Conservation (phyloP, 2,329 filamentous ascomycete genomes). For the Aspergillus sp. region DNA sequence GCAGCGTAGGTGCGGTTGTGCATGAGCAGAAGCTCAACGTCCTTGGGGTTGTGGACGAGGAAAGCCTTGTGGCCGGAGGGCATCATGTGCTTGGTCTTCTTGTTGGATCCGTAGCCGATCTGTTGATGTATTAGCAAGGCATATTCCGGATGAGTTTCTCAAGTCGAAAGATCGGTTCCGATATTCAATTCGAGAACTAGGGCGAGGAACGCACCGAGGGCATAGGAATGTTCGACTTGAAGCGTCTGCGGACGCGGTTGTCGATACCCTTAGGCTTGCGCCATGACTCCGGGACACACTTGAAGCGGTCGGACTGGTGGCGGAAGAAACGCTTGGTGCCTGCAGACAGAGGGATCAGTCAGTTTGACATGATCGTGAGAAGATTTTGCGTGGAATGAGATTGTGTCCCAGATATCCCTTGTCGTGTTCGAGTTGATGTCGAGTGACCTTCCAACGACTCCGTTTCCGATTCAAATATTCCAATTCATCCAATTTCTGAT, state of each 20-base stretch:
- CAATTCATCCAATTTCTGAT: not conserved
- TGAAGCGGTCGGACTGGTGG: slow-evolving; percentile 98
- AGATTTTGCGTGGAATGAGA: not conserved
- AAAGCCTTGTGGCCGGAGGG: slow-evolving; percentile 99
- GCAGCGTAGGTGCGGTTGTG: slow-evolving; percentile 99
- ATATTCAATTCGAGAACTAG: not conserved
- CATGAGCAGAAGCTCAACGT: slow-evolving; percentile 98
- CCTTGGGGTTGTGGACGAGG: slow-evolving; percentile 95
- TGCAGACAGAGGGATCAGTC: slow-evolving; percentile 44
- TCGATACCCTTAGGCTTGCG: slow-evolving; percentile 99
- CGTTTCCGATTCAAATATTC: not conserved
- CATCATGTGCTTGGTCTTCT: slow-evolving; percentile 99
- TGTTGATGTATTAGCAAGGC: slow-evolving; percentile 45
- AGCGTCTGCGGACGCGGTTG: slow-evolving; percentile 94
- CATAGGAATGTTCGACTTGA: slow-evolving; percentile 95
- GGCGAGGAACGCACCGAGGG: slow-evolving; percentile 77
- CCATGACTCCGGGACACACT: slow-evolving; percentile 87
- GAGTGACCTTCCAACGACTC: not conserved
- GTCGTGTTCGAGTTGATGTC: not conserved
- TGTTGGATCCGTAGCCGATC: slow-evolving; percentile 99
- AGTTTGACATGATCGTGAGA: slow-evolving; percentile 8
- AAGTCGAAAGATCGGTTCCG: not conserved
- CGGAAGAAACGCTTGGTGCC: slow-evolving; percentile 94
- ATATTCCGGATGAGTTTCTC: not conserved
- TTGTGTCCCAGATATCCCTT: not conserved